Evolutionary conservation across 352 stramenopile genomes (phyloP), one percentile per base, ranked within the genome.

Genomic region (Pythium plurisporium): DNA sequence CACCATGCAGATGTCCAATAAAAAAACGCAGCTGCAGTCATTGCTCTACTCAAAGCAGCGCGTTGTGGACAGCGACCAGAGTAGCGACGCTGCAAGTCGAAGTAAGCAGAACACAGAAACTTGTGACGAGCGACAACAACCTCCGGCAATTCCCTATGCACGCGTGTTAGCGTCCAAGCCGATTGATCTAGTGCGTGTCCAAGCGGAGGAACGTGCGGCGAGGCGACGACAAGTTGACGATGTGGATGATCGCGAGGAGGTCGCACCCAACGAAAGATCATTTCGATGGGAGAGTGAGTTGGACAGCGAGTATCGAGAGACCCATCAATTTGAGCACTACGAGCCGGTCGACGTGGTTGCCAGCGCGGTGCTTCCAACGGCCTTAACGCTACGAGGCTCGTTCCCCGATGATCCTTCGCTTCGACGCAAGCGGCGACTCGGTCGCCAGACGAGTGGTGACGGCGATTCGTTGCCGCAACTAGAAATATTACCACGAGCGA

Each of bases 291-390:
- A 55, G 46, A 42, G 10, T 3, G 41, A 54, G 3, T 15, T 59
- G 3, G 74, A 82, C 29, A 15, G 23, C 19, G 40, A 25, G 5
- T 86, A 81, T 40, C 42, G 51, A 19, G 25, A 40, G 31, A 49
- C 68, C 6, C 70, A 82, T 44, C 41, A 47, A 19, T 43, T 67
- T n/a, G 76, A 86, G 51, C 74, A 72, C 55, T 86, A 86, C 37
- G 40, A 74, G 19, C 59, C 78, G 5, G 36, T 36, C 3, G 53
- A 58, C 7, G 30, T 6, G 0, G 5, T 19, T 3, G n/a, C 30
- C 1, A 30, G n/a, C n/a, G n/a, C n/a, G n/a, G n/a, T 20, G 14
- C 25, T 23, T n/a, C 14, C 41, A 12, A 50, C 19, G 15, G 45
- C 37, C 15, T 45, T 54, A n/a, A 10, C 27, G 26, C 44, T 69